Evolutionary conservation across 1,284 basidiomycete genomes (phyloP).

Genomic region (Leccinum solheimii): DNA sequence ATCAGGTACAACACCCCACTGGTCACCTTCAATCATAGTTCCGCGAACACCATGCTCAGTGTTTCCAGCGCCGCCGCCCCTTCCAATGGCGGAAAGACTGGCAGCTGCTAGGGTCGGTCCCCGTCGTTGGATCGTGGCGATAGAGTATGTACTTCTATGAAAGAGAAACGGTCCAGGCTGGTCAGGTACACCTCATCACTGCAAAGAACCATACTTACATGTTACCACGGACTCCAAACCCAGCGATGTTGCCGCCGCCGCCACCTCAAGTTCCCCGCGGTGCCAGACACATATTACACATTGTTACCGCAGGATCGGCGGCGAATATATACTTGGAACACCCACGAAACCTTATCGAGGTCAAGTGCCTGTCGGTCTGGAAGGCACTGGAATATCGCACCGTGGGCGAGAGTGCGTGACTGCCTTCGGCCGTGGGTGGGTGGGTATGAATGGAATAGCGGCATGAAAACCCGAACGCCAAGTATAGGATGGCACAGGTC

Average conservation of each 20-base stretch:
- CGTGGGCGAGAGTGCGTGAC: neutral
- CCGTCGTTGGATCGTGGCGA: neutral
- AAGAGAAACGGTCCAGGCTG: neutral
- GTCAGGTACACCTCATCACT: neutral
- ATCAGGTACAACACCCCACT: neutral
- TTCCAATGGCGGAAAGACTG: too few relatives aligned
- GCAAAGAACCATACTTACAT: neutral
- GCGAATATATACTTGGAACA: neutral
- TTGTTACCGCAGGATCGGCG: neutral
- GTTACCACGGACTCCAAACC: neutral
- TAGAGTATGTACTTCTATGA: neutral
- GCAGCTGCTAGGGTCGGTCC: neutral
- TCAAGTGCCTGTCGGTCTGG: neutral
- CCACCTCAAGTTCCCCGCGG: neutral
- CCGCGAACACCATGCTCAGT: too few relatives aligned
- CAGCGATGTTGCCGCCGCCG: neutral
- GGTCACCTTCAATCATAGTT: too few relatives aligned
- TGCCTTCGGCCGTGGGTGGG: neutral
- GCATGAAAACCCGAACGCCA: neutral
- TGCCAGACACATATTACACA: neutral
- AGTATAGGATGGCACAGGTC: neutral
- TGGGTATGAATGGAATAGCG: neutral
- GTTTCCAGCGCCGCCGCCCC: too few relatives aligned
- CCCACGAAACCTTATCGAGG: neutral
- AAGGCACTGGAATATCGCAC: neutral